Evolutionary conservation across 768 basidiomycete species (phyloP), one percentile per base, ranked within the genome.

Genomic region (Phanerodontia chrysosporium): DNA sequence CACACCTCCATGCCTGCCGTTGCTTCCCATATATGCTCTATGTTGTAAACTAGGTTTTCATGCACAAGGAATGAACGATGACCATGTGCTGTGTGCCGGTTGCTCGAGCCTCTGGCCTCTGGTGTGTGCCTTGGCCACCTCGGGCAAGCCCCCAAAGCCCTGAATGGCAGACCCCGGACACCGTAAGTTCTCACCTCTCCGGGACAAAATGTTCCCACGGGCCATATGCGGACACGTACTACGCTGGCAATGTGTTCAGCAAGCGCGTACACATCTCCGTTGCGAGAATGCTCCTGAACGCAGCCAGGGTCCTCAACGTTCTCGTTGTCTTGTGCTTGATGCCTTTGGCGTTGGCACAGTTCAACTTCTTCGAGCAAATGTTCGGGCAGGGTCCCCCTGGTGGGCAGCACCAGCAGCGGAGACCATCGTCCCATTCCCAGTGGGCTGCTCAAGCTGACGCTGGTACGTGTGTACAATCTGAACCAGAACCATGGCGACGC

Each of bases 311-410:
- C 36, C 36, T 53, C 32, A 25, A 25, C 35, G 22, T 32, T 39
- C 22, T 8, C 22, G 9, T 81, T 22, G 66, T 78, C 14, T 58
- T 77, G 5, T 71, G 76, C 55, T 64, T 78, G 21, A 62, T 73
- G 16, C 72, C 75, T 24, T 48, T 76, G 45, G 80, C 70, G 30
- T 73, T 75, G 16, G 86, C 84, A n/a, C 89, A 92, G 65, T 92
- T 91, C 70, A 78, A 83, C 48, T 89, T 90, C 72, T 92, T 92
- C 66, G 84, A 87, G 61, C 83, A 86, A 44, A 85, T 91, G 82
- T 92, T 90, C 65, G 82, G 83, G 24, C 81, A 82, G 39, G 73
- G 74, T 36, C 84, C 86, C 13, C 59, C 52, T 49, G 83, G 86
- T 25, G 80, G 82, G 21, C 84, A 86, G 42, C 82, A 80, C 52